Evolutionary conservation across 2,329 filamentous ascomycete species (phyloP), one percentile per base, ranked within the genome.

Genomic region (Alternaria panax): DNA sequence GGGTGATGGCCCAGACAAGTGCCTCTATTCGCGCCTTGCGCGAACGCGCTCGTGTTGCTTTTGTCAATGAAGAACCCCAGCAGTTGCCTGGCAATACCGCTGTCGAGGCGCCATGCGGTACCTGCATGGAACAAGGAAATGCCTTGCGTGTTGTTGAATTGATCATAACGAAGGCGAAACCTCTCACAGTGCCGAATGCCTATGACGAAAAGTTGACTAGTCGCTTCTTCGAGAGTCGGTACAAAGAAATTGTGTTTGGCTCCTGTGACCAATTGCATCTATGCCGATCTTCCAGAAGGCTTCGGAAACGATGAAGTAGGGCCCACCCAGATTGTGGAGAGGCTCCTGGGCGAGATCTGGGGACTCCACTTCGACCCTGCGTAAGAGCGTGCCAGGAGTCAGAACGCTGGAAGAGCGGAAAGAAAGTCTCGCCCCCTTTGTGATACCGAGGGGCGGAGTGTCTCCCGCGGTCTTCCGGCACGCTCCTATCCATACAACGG

Each of bases 331-430:
- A 18, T 40, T 54, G 55, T 52, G 61, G 61, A 52, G 56, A 38
- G 34, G 34, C 7, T 18, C 34, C n/a, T 38, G 47, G 48, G 28
- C 46, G 24, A 40, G 56, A 62, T 60, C 59, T 54, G 66, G 60
- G 59, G 65, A 58, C 65, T 67, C 66, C 66, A 54, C 65, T 56
- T 59, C 27, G 63, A 59, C 68, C 68, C 66, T 70, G 68, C 66
- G 55, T 53, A 38, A 57, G 57, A 56, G 57, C 41, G 40, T 51
- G 46, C 43, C 52, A 46, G 46, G 50, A 41, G 43, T 50, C 36
- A 32, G 42, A 36, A 55, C 12, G 42, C 36, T 32, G 43, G 43
- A 30, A 50, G 42, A 28, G 18, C 36, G 36, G 34, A 48, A 42
- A 50, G 36, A 18, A 41, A 30, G 30, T 25, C 43, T 54, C 36